Conservation (phyloP, 306 rosid genomes). For the Macrotyloma uniflorum region DNA sequence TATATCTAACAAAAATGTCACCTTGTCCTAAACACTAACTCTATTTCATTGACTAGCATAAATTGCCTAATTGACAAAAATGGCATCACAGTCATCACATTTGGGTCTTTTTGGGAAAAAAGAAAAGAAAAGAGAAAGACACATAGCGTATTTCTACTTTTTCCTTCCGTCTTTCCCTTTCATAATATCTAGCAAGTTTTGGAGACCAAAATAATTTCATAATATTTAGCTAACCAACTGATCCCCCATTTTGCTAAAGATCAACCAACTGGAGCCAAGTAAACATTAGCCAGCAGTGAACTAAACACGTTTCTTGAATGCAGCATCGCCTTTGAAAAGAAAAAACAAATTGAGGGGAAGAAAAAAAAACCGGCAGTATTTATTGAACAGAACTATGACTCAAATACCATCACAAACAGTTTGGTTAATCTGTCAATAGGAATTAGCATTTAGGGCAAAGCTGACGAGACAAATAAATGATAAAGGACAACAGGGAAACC, state of each 20-base stretch:
- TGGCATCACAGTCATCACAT: not conserved
- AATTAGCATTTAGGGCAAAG: not conserved
- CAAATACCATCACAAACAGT: not conserved
- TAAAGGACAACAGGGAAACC: not conserved
- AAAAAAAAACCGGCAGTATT: not conserved
- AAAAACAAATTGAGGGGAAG: not conserved
- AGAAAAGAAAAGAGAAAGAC: not conserved
- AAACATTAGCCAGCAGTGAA: not conserved
- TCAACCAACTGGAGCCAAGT: not conserved
- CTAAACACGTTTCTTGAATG: not conserved
- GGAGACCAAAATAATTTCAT: not conserved
- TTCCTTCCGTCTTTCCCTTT: not conserved
- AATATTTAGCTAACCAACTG: not conserved
- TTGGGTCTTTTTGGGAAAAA: not conserved
- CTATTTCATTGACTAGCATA: constrained; percentile 1
- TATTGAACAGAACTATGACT: not conserved
- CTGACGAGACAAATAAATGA: not conserved
- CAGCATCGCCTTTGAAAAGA: not conserved
- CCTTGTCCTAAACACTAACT: not conserved
- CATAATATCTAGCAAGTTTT: constrained; percentile 16
- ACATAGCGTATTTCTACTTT: not conserved
- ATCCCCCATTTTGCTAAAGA: not conserved
- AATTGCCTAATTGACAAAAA: constrained; percentile 10
- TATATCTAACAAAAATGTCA: not conserved
- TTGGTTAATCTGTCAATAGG: not conserved